Base-by-base conservation (phyloP, 805 yeast genomes). In the Candida golubevii region DNA sequence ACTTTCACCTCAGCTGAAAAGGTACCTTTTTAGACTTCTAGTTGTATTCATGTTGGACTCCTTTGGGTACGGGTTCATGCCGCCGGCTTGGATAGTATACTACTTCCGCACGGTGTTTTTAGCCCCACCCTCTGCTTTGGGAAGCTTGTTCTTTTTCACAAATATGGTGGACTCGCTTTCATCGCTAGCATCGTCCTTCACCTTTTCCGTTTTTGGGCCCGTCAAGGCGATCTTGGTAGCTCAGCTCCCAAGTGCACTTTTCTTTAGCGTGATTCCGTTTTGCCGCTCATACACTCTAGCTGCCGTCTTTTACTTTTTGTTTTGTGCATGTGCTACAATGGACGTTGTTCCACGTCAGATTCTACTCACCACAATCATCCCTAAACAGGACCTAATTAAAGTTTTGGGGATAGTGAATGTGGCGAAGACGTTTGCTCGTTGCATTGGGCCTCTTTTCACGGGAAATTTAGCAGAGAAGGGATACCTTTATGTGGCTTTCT, bases 301-400 rank as follows among this genome's bases (percentile, higher is more conserved):
- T 0, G 71, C 85, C 26, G 43, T 66, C 0, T 62, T 79, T 6
- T 79, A 86, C 50, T 81, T 80, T 47, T 37, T 53, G 11, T 48
- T 50, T 33, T 53, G 57, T 38, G 66, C 82, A 2, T 78, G 88
- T 0, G 72, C 82, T 2, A 79, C 90, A 1, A 88, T 89, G 90
- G 97, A 89, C 60, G 96, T 88, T 27, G 93, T 88, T 3, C 96
- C 97, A 7, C 77, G 97, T 41, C 96, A 88, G 63, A 78, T 88
- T 8, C 69, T 89, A 34, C 64, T 89, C 39, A 82, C 95, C 0
- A 74, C 85, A 2, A 68, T 88, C 15, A 79, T 89, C 33, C 72
- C 74, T 12, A 74, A 76, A 10, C 62, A 70, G 9, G 93, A 87
- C 39, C 67, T 90, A 38, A 81, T 95, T 2, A 77, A 73, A 53